Base-by-base conservation (phyloP, 75 land plant genomes). In the Selaginella tamariscina region DNA sequence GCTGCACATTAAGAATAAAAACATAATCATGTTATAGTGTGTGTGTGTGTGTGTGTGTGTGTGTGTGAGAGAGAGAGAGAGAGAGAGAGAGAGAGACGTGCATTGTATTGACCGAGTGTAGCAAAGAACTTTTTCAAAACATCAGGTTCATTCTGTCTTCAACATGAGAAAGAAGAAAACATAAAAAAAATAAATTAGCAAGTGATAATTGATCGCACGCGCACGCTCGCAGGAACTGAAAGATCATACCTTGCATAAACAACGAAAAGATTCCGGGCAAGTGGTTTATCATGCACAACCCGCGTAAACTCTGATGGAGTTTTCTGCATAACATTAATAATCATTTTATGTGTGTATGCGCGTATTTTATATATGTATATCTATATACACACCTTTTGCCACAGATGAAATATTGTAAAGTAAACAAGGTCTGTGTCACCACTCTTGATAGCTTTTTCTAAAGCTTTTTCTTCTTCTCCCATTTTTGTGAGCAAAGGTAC, bases 341-440 rank as follows among this genome's bases (percentile, higher is more conserved):
- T 39, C 49, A 15, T 15, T 5, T 5, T 5, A 39, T n/a, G n/a
- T 5, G 49, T 39, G 5, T 15, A 39, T 39, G 11, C 49, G 49
- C 49, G 49, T 15, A 15, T 39, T 39, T 5, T 5, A 39, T 39
- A n/a, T 39, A 15, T 5, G 57, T 21, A 39, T 13, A 27, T 1
- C 22, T 24, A 2, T 11, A 26, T 5, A n/a, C 54, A 54, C 72
- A 93, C 98, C 87, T 84, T 81, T 28, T 79, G 85, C 98, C 90
- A 93, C 30, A 85, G 85, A 54, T 95, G 97, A 68, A 95, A 88
- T 22, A 95, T 74, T 74, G 89, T 89, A 66, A 87, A 85, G 73
- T 95, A 95, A 33, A 91, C 91, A 56, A 95, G 87, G 69, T 95
- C 99, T 24, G 97, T 87, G 54, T 95, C 99, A 24, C 99, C 97